Conservation (phyloP, 768 basidiomycete genomes). For the Lactarius trivialis region DNA sequence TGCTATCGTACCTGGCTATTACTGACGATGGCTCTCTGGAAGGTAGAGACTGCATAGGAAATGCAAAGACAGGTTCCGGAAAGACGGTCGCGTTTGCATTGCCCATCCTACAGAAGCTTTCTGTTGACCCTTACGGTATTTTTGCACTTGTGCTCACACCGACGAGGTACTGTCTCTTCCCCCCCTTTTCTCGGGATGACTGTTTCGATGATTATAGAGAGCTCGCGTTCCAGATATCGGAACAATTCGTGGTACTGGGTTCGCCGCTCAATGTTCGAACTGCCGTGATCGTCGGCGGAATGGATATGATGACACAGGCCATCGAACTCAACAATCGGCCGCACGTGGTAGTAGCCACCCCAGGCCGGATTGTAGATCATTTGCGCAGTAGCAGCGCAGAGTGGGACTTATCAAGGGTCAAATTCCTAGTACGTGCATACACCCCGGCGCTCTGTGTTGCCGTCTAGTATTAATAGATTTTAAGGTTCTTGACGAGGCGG, state of each 20-base stretch:
- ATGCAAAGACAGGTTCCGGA: conserved; percentile 96
- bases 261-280: conserved; percentile 74
- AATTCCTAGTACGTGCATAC: conserved; percentile 60
- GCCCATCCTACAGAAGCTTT: conserved; percentile 86
- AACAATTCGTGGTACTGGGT: conserved; percentile 92
- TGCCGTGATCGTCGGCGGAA: conserved; percentile 89
- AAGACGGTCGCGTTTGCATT: conserved; percentile 97
- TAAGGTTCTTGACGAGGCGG: conserved; percentile 94
- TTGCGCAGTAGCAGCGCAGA: conserved; percentile 67
- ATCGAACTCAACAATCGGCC: conserved; percentile 79
- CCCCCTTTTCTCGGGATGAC: neutral
- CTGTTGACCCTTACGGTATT: conserved; percentile 88
- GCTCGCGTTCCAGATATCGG: conserved; percentile 93
- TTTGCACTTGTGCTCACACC: conserved; percentile 92
- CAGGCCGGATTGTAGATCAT: conserved; percentile 90
- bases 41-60: conserved; percentile 96
- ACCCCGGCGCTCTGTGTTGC: neutral
- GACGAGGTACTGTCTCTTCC: conserved; percentile 59
- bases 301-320: conserved; percentile 97
- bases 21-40: conserved; percentile 24
- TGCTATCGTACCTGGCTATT: neutral
- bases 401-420: conserved; percentile 80
- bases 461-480: neutral
- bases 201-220: conserved; percentile 50
- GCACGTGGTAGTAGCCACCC: conserved; percentile 92